A percentile compares a stretch with the other conserved stretches of the same genome.
Evolutionary conservation across 2,329 filamentous ascomycete genomes (phyloP).

Genomic region (Nemania sp.): DNA sequence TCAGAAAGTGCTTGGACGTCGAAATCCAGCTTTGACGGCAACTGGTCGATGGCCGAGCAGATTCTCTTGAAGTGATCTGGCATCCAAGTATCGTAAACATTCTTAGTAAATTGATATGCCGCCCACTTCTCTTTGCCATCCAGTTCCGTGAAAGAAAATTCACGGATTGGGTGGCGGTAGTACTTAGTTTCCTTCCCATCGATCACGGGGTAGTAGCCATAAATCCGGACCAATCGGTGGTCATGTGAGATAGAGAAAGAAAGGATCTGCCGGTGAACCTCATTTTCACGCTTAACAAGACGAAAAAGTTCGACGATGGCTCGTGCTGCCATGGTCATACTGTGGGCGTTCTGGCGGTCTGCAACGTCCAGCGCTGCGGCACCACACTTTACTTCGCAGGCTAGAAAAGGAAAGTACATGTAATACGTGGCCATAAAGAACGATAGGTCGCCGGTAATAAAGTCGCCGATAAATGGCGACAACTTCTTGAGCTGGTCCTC

Average conservation of each 20-base stretch:
- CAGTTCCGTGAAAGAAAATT: constrained; percentile 40
- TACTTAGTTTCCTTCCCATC: constrained; percentile 40
- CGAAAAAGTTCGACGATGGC: no score
- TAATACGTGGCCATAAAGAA: no score
- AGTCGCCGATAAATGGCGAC: no score
- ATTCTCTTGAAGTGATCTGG: constrained; percentile 44
- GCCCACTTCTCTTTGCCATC: constrained; percentile 45
- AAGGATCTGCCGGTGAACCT: constrained; percentile 48
- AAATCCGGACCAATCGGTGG: constrained; percentile 43
- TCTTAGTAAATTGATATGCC: constrained; percentile 44
- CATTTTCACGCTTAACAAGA: no score
- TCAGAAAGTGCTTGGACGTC: constrained; percentile 11
- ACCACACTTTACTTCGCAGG: no score
- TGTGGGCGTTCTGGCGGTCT: no score
- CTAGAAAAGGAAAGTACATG: no score
- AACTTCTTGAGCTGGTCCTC: no score
- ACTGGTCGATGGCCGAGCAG: constrained; percentile 44
- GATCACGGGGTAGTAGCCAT: constrained; percentile 48
- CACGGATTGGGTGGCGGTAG: constrained; percentile 45
- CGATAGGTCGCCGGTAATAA: no score
- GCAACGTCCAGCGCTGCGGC: no score
- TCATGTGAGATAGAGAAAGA: constrained; percentile 50
- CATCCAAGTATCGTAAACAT: constrained; percentile 45
- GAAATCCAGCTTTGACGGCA: constrained; percentile 30
- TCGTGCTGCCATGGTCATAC: no score